Percentiles rank a stretch among this genome's conserved stretches.
Conservation (phyloP, 306 rosid genomes). For the Cucurbita maxima region DNA sequence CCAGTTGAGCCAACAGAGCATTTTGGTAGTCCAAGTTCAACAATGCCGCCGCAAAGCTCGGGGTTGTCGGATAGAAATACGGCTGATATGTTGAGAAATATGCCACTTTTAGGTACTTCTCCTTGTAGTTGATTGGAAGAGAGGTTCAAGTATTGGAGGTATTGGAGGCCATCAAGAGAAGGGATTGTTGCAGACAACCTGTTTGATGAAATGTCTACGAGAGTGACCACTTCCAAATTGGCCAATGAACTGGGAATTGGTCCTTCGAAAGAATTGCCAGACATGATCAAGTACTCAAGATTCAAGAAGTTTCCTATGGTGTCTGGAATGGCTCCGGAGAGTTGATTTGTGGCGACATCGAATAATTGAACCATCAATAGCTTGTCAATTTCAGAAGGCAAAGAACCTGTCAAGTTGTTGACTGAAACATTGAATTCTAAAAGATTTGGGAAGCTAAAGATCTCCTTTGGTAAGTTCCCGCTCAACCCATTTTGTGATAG, state of each 20-base stretch:
- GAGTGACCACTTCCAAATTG: neutral
- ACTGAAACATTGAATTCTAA: neutral
- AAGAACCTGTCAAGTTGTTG: neutral
- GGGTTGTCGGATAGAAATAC: neutral
- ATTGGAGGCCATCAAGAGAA: neutral
- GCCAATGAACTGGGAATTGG: neutral
- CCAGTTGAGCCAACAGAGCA: neutral
- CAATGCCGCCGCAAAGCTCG: constrained; percentile 3
- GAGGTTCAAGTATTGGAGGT: constrained; percentile 1
- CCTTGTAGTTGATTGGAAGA: constrained; percentile 8
- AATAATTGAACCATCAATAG: neutral
- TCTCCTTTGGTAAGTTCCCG: neutral
- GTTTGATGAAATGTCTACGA: neutral
- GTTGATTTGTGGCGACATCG: neutral
- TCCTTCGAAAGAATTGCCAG: neutral
- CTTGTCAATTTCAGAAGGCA: constrained; percentile 6
- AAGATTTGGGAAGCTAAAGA: neutral
- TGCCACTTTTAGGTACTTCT: constrained; percentile 3
- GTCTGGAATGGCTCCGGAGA: neutral
- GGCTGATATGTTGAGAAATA: neutral
- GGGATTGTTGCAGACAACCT: constrained; percentile 1
- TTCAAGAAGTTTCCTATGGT: neutral
- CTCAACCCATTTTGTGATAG: neutral
- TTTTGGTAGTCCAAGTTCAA: neutral
- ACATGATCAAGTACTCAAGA: neutral